Evolutionary conservation across 768 basidiomycete species (phyloP).

Genomic region (Pulveroboletus sp.): DNA sequence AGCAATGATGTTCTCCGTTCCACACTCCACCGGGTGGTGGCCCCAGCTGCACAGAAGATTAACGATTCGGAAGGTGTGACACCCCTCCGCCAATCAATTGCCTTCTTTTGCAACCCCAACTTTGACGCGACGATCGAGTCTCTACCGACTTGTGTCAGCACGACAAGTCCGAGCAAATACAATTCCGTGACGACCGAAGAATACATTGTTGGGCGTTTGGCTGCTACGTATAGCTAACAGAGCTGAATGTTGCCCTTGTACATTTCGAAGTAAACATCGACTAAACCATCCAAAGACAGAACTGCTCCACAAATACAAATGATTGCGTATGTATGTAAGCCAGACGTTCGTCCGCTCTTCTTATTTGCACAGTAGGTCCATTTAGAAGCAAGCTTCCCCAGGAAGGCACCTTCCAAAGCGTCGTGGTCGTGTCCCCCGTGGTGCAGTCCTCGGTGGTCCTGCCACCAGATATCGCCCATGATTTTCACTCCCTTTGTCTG

Average conservation of each 20-base stretch:
- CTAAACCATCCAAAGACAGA: background rate
- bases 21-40: slow-evolving; percentile 81
- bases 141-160: slow-evolving; percentile 54
- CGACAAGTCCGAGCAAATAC: slow-evolving; percentile 59
- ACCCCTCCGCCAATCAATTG: slow-evolving; percentile 73
- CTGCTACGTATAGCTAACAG: slow-evolving; percentile 51
- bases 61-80: slow-evolving; percentile 52
- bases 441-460: slow-evolving; percentile 4
- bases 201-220: slow-evolving; percentile 72
- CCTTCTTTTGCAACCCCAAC: slow-evolving; percentile 88
- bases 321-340: background rate
- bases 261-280: background rate
- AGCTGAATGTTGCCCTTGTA: background rate
- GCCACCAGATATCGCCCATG: slow-evolving; percentile 9
- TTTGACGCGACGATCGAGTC: slow-evolving; percentile 65
- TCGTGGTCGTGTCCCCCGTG: slow-evolving; percentile 1
- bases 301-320: background rate
- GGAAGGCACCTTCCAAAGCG: slow-evolving; percentile 17
- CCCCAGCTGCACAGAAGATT: slow-evolving; percentile 53
- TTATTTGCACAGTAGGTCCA: background rate
- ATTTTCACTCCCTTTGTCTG: background rate
- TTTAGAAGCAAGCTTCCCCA: slow-evolving; percentile 12
- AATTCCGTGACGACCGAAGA: slow-evolving; percentile 67
- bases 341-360: background rate
- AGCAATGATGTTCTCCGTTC: slow-evolving; percentile 78